A percentile compares a stretch with the other conserved stretches of the same genome.
phyloP scores from a whole-genome alignment of 208 protist genomes.

The Wallacemonas collosoma region DNA sequence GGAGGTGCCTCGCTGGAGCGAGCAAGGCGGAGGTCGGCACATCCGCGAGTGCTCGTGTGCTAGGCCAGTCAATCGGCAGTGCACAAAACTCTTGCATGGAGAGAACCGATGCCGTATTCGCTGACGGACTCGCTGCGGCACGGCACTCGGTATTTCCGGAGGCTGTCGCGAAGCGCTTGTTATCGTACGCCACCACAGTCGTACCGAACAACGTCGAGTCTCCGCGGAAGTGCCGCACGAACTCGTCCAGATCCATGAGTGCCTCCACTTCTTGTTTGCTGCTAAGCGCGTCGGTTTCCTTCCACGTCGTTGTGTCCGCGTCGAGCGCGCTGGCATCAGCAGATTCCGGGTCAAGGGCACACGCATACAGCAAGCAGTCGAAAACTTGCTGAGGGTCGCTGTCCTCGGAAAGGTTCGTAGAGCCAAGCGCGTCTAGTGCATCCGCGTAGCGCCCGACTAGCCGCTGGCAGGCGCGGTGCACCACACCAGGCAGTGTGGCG shows the following conservation, averaged over 20 bases:
- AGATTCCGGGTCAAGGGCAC: conserved; percentile 36
- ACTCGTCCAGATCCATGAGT: neutral
- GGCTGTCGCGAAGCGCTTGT: neutral
- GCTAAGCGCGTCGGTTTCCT: neutral
- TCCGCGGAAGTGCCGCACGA: conserved; percentile 7
- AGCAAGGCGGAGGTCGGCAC: conserved; percentile 38
- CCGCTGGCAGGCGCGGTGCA: conserved; percentile 55
- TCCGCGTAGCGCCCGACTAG: conserved; percentile 57
- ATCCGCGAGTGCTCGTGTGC: conserved; percentile 28
- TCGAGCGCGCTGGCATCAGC: conserved; percentile 33
- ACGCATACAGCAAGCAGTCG: conserved; percentile 60
- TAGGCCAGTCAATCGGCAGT: conserved; percentile 60
- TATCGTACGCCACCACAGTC: neutral
- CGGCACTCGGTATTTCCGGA: neutral
- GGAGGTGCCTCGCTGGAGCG: conserved; percentile 61
- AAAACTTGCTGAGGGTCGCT: conserved; percentile 41
- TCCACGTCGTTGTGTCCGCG: conserved; percentile 24
- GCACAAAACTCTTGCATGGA: conserved; percentile 49
- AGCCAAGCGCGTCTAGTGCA: conserved; percentile 42
- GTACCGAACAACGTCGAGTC: neutral
- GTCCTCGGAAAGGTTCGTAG: conserved; percentile 36
- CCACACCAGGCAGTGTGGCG: neutral
- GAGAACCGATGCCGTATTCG: conserved; percentile 37
- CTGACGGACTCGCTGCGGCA: neutral
- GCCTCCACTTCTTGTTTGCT: neutral